These are phyloP conservation scores for Nitzschia sp. DNA, from an alignment of 108 stramenopile genomes.

Conservation along the genomic window DNA sequence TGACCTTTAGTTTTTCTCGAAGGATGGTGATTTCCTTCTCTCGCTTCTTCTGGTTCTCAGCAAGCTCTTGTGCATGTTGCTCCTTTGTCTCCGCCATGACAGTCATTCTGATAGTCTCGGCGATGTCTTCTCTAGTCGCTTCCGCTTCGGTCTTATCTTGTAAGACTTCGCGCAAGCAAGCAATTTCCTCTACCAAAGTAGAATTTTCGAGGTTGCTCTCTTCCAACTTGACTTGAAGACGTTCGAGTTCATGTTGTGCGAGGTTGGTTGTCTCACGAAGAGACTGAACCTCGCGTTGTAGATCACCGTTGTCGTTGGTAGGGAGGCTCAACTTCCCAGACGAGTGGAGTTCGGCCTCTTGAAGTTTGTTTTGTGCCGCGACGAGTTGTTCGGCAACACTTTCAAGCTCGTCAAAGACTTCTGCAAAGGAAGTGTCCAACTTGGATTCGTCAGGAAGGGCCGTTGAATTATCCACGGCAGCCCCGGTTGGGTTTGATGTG, in stretches of 20 bases:
- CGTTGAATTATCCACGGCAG: background rate
- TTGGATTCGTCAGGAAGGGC: background rate
- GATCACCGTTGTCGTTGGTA: background rate
- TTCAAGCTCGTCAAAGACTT: slow-evolving; percentile 66
- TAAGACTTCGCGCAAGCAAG: slow-evolving; percentile 23
- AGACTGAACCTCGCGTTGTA: too few species aligned
- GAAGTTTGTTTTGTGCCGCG: slow-evolving; percentile 53
- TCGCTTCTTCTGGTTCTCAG: slow-evolving; percentile 3
- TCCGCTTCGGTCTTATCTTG: slow-evolving; percentile 7
- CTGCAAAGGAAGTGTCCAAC: slow-evolving; percentile 44
- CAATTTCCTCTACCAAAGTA: slow-evolving; percentile 22
- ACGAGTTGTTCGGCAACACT: slow-evolving; percentile 65
- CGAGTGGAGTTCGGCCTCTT: slow-evolving; percentile 40
- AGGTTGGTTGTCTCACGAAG: background rate
- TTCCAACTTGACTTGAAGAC: background rate
- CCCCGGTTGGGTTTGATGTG: background rate
- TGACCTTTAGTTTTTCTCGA: slow-evolving; percentile 42
- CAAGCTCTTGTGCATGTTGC: background rate
- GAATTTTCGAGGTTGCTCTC: slow-evolving; percentile 26
- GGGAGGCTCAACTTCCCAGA: background rate
- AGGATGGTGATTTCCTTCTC: slow-evolving; percentile 28
- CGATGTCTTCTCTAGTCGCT: background rate
- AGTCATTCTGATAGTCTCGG: background rate
- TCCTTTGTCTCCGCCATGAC: slow-evolving; percentile 29
- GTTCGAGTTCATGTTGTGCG: slow-evolving; percentile 1